phyloP scores from a whole-genome alignment of 139 green algal genomes.

The Micractinium conductrix region DNA sequence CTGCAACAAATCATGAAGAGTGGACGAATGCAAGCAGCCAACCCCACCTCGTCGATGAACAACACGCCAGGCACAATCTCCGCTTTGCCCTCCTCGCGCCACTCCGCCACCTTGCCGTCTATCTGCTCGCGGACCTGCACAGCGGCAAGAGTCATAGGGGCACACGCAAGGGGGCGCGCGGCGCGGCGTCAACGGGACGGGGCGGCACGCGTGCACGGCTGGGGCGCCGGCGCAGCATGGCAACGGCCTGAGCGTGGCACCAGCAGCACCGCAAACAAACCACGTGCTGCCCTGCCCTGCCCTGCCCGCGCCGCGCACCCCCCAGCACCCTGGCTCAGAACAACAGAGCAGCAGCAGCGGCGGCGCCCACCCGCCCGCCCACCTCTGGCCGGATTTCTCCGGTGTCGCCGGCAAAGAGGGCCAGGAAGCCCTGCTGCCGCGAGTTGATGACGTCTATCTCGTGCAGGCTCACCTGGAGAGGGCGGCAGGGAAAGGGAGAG shows the following conservation, averaged over 20 bases:
- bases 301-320: no score
- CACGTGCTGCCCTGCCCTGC: no score
- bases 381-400: conserved; percentile 98
- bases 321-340: no score
- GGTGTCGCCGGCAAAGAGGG: conserved; percentile 97
- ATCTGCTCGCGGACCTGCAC: conserved; percentile 84
- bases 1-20: no score
- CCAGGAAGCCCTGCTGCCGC: conserved; percentile 95
- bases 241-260: no score
- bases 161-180: background rate
- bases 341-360: background rate
- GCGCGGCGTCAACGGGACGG: background rate
- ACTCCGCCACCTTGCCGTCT: conserved; percentile 82
- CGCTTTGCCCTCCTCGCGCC: conserved; percentile 99
- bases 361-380: conserved; percentile 65
- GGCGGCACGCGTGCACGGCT: background rate
- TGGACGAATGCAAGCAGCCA: no score
- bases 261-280: no score
- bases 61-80: conserved; percentile 98
- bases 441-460: conserved; percentile 99
- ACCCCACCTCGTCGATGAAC: conserved; percentile 94
- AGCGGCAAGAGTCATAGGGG: no score
- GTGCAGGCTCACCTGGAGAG: conserved; percentile 84
- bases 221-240: background rate
- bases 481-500: background rate